phyloP scores from a whole-genome alignment of 2,329 filamentous ascomycete species.

The Grosmannia huntii region DNA sequence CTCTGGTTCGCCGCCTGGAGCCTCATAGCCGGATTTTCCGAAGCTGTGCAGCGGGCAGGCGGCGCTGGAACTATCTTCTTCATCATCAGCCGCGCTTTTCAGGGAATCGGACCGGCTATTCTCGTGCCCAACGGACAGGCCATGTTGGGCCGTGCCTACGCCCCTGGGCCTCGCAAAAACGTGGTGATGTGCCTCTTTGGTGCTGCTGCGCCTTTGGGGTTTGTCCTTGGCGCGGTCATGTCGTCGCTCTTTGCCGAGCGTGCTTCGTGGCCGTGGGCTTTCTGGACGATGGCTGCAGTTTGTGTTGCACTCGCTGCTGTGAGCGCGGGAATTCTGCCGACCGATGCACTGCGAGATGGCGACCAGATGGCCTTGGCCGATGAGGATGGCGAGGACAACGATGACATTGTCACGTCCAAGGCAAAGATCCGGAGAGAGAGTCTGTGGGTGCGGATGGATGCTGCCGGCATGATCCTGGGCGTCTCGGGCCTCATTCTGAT shows the following conservation, averaged over 20 bases:
- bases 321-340: slow-evolving; percentile 14
- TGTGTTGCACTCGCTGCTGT: slow-evolving; percentile 14
- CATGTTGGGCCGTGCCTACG: slow-evolving; percentile 46
- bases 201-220: slow-evolving; percentile 32
- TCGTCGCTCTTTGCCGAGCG: slow-evolving; percentile 25
- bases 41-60: slow-evolving; percentile 8
- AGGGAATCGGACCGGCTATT: slow-evolving; percentile 45
- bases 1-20: slow-evolving; percentile 42
- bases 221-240: slow-evolving; percentile 27
- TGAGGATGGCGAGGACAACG: neutral
- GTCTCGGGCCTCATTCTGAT: slow-evolving; percentile 38
- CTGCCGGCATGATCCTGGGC: slow-evolving; percentile 21
- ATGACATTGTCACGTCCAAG: neutral
- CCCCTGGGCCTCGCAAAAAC: slow-evolving; percentile 43
- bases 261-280: slow-evolving; percentile 35
- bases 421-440: slow-evolving; percentile 6
- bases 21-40: slow-evolving; percentile 31
- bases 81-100: slow-evolving; percentile 14
- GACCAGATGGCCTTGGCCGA: neutral
- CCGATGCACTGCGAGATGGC: neutral
- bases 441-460: slow-evolving; percentile 17
- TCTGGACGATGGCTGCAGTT: slow-evolving; percentile 22
- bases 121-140: slow-evolving; percentile 52
- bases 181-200: slow-evolving; percentile 45
- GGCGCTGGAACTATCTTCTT: slow-evolving; percentile 14